A percentile compares a stretch with the other conserved stretches of the same genome.
These are phyloP conservation scores for Rhododendron griersonianum DNA, from an alignment of 148 eudicot species.

Conservation along the genomic window DNA sequence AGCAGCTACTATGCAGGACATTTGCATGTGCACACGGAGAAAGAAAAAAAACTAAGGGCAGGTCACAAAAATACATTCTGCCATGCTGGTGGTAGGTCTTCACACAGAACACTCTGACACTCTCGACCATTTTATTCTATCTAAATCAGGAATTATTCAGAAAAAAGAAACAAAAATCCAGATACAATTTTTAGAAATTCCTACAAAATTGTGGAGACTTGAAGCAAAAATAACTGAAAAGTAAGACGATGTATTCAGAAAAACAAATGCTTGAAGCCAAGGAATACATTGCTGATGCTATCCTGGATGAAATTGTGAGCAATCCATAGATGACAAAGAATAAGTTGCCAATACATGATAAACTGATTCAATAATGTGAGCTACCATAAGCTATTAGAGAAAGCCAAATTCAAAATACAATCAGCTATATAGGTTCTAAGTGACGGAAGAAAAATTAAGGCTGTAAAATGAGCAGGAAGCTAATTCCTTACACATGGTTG, in stretches of 20 bases:
- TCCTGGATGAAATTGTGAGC: neutral
- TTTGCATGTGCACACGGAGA: neutral
- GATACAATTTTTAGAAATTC: neutral
- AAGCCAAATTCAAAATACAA: neutral
- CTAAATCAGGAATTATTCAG: neutral
- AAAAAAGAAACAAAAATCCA: neutral
- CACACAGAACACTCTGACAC: neutral
- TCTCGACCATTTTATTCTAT: neutral
- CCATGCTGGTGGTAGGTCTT: neutral
- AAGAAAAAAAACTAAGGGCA: neutral
- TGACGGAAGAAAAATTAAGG: neutral
- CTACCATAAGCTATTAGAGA: neutral
- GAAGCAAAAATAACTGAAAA: neutral
- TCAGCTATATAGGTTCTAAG: neutral
- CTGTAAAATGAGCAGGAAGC: neutral
- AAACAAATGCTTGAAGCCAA: neutral
- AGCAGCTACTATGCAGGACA: neutral
- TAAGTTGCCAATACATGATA: neutral
- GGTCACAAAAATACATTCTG: neutral
- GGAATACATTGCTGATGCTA: neutral
- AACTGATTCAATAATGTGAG: neutral
- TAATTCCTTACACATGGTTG: slow-evolving; percentile 52
- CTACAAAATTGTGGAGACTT: neutral
- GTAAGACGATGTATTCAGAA: neutral
- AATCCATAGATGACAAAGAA: neutral